phyloP scores from a whole-genome alignment of 768 basidiomycete species.

The Boletus huronensis region DNA sequence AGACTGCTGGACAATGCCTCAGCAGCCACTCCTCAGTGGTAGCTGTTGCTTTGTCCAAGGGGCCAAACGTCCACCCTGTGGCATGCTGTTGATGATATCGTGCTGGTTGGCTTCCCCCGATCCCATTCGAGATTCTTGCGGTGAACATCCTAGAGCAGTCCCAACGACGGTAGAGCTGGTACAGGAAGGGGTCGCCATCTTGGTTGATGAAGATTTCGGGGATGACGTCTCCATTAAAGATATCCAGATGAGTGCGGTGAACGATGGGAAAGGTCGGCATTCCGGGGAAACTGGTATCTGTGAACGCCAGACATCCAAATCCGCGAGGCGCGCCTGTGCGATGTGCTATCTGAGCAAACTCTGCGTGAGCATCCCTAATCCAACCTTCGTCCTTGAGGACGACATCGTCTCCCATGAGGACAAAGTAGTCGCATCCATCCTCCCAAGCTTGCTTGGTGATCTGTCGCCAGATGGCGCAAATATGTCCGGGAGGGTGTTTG shows the following conservation, averaged over 20 bases:
- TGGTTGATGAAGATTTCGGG: slow-evolving; percentile 55
- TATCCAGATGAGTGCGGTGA: slow-evolving; percentile 52
- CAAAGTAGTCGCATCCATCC: slow-evolving; percentile 48
- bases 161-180: slow-evolving; percentile 59
- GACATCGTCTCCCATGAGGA: slow-evolving; percentile 56
- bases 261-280: slow-evolving; percentile 63
- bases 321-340: slow-evolving; percentile 37
- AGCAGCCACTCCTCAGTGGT: slow-evolving; percentile 38
- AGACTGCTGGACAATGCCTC: slow-evolving; percentile 14
- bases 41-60: slow-evolving; percentile 40
- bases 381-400: slow-evolving; percentile 48
- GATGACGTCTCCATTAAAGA: slow-evolving; percentile 49
- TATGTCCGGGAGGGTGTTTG: slow-evolving; percentile 41
- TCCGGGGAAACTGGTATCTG: slow-evolving; percentile 50
- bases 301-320: slow-evolving; percentile 57
- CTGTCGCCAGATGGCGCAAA: slow-evolving; percentile 54
- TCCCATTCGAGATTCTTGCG: slow-evolving; percentile 39
- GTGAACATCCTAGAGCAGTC: slow-evolving; percentile 46
- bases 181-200: slow-evolving; percentile 57
- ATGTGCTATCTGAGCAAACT: slow-evolving; percentile 37
- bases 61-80: slow-evolving; percentile 46
- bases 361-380: slow-evolving; percentile 41
- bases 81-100: slow-evolving; percentile 47
- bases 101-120: slow-evolving; percentile 45
- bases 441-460: slow-evolving; percentile 46